Evolutionary conservation across 2,329 filamentous ascomycete species (phyloP), one percentile per base, ranked within the genome.

Genomic region (Exophiala mesophila): DNA sequence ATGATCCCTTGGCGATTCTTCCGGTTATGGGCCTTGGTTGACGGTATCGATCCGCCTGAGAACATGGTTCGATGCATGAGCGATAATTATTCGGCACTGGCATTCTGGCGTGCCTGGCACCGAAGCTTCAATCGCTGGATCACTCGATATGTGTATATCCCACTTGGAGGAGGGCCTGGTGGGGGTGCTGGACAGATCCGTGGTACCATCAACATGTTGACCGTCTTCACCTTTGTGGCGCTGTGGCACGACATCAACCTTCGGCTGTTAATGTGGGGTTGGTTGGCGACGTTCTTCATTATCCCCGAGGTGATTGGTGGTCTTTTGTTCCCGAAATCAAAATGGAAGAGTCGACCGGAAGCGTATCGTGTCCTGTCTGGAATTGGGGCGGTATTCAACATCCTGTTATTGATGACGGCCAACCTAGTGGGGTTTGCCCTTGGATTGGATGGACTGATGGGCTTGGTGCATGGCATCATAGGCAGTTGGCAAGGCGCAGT

Each of bases 61-160:
- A 98, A 98, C 68, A 96, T 98, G 88, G 78, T 96, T 41, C 85
- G 92, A 55, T 98, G 94, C 66, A 88, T 96, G 67, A 89, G 82
- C 59, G 81, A 98, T 70, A 97, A 97, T 64, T 96, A 89, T 70
- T 89, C 84, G 52, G 84, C 88, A 0, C 75, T 89, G 29, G 82
- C 83, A 15, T 98, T 98, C 69, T 98, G 92, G 92, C 85, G 92
- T 49, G 82, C 81, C 21, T 98, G 94, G 94, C 92, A 98, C 66
- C 82, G 89, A 39, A 88, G 81, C 51, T 97, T 87, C 72, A 97
- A 97, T 68, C 83, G 88, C 54, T 98, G 89, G 88, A 77, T 92
- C 44, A 76, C 97, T 37, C 82, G 92, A 17, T 98, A 98, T 67
- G 80, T 98, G 50, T 98, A 94, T 64, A 75, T 97, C 3, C 92